Conservation (phyloP, 2,329 filamentous ascomycete genomes). For the Fusarium piperis region DNA sequence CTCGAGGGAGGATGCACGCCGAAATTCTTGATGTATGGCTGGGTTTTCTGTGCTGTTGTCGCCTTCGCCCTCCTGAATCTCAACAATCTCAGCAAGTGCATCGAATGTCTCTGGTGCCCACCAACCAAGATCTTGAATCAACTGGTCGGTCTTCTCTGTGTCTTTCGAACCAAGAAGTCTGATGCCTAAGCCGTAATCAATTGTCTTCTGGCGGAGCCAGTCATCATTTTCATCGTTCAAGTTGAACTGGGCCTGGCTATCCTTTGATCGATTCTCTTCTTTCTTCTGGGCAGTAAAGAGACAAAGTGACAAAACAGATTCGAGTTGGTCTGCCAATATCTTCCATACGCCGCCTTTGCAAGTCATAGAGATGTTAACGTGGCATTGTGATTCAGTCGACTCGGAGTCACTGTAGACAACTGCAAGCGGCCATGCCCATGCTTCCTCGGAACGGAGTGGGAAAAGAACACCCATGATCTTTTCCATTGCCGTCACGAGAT, state of each 20-base stretch:
- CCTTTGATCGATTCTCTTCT: background rate
- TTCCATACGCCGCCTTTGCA: background rate
- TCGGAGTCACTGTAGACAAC: background rate
- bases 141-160: background rate
- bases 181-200: background rate
- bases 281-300: background rate
- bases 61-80: background rate
- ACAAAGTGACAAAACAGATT: background rate
- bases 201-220: background rate
- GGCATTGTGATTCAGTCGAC: too few species aligned
- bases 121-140: background rate
- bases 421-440: background rate
- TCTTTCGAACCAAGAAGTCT: background rate
- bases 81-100: background rate
- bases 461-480: background rate
- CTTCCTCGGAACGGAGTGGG: background rate
- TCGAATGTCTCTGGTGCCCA: background rate
- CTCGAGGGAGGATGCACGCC: too few species aligned
- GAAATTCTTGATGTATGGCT: too few species aligned
- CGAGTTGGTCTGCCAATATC: background rate
- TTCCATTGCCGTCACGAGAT: background rate
- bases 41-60: too few species aligned
- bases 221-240: background rate
- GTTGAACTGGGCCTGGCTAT: rapidly evolving
- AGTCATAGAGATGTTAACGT: background rate